Evolutionary conservation across 176 grass and related monocot genomes (phyloP).

Genomic region (Eragrostis nindensis): DNA sequence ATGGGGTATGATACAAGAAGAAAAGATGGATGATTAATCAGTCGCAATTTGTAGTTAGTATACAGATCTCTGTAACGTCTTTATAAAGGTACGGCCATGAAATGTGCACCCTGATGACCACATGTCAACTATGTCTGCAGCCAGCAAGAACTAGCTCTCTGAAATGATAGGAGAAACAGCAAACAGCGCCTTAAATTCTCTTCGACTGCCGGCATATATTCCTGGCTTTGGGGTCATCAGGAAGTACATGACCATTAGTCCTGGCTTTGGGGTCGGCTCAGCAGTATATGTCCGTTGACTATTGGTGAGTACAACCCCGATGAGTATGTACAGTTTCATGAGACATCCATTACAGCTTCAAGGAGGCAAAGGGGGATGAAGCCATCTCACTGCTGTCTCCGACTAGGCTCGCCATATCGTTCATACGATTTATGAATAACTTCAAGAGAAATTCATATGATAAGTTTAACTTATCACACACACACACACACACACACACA

Average conservation of each 20-base stretch:
- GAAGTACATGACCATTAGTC: neutral
- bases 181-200: too few species aligned
- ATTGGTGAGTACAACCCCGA: neutral
- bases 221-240: too few species aligned
- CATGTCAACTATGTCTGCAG: too few species aligned
- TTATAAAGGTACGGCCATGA: neutral
- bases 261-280: neutral
- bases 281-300: neutral
- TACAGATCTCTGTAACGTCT: neutral
- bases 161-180: too few species aligned
- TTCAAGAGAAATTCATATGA: neutral
- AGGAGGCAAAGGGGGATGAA: neutral
- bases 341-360: neutral
- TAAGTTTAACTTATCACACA: too few species aligned
- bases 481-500: too few species aligned
- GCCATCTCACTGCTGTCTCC: neutral
- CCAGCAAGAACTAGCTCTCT: too few species aligned
- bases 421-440: neutral
- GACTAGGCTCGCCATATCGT: neutral
- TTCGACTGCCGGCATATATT: too few species aligned
- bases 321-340: neutral
- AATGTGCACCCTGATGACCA: too few species aligned
- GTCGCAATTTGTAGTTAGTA: neutral
- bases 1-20: conserved; percentile 23
- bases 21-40: neutral